A percentile compares a stretch with the other conserved stretches of the same genome.
Evolutionary conservation across 2,329 filamentous ascomycete species (phyloP).

Genomic region (Aspergillus japonicus): DNA sequence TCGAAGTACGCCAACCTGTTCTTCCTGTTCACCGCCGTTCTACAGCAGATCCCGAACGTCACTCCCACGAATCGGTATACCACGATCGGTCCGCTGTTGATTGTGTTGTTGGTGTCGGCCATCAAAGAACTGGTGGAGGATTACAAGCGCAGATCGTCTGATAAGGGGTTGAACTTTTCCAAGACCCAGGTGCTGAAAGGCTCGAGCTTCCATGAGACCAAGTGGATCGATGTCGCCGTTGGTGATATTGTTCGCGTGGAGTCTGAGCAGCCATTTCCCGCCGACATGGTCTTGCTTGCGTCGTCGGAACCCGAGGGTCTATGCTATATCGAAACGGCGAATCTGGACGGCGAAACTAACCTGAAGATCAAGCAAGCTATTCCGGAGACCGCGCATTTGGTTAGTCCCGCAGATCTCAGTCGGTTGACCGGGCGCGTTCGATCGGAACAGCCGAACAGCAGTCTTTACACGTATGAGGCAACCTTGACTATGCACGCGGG

Average conservation of each 20-base stretch:
- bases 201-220: conserved; percentile 78
- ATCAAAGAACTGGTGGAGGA: conserved; percentile 94
- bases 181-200: conserved; percentile 80
- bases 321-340: conserved; percentile 98
- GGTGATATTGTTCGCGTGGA: conserved; percentile 92
- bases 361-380: conserved; percentile 98
- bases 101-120: conserved; percentile 91
- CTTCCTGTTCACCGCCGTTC: conserved; percentile 92
- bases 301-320: conserved; percentile 96
- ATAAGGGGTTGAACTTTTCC: conserved; percentile 83
- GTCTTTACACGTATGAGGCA: conserved; percentile 96
- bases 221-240: conserved; percentile 90
- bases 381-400: conserved; percentile 83
- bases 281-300: conserved; percentile 86
- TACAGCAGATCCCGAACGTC: conserved; percentile 93
- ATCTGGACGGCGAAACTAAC: conserved; percentile 96
- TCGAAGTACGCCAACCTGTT: conserved; percentile 99
- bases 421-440: conserved; percentile 81
- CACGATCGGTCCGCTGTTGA: conserved; percentile 87
- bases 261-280: conserved; percentile 92
- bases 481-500: conserved; percentile 88
- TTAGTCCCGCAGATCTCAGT: conserved; percentile 82
- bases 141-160: conserved; percentile 81
- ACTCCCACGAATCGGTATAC: conserved; percentile 95
- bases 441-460: conserved; percentile 97